Evolutionary conservation across 345 rosid genomes (phyloP).

Genomic region (Sisymbrium irio): DNA sequence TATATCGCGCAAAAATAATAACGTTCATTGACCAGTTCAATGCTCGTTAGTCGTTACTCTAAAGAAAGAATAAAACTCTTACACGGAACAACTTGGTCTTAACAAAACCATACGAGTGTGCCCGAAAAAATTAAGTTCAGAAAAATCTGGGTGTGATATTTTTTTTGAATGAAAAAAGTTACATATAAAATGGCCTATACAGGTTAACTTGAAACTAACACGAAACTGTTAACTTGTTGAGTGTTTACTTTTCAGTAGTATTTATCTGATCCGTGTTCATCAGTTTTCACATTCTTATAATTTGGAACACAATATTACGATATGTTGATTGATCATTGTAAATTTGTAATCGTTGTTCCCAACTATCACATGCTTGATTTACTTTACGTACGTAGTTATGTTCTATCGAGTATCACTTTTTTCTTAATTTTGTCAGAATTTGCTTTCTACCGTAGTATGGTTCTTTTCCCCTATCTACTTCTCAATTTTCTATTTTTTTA

Average conservation of each 20-base stretch:
- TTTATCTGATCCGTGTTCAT: neutral
- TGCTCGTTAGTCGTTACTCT: too few species aligned
- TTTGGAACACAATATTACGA: neutral
- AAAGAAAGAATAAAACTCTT: neutral
- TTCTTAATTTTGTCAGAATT: too few species aligned
- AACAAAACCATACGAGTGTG: neutral
- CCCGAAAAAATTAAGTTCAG: neutral
- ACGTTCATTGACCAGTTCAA: conserved; percentile 11
- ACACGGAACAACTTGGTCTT: neutral
- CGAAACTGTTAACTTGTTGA: neutral
- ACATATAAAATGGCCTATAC: too few species aligned
- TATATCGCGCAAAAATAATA: neutral
- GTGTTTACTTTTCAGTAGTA: neutral
- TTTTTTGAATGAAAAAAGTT: too few species aligned
- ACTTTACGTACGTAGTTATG: neutral
- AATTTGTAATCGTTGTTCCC: neutral
- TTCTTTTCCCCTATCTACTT: neutral
- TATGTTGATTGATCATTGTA: neutral
- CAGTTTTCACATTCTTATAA: neutral
- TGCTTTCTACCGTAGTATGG: too few species aligned
- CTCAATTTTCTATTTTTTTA: accelerated
- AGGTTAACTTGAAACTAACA: too few species aligned
- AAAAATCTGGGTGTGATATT: neutral
- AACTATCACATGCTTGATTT: neutral
- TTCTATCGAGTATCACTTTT: neutral